Evolutionary conservation across 192 early-diverging fungal species (phyloP), one percentile per base, ranked within the genome.

Genomic region (Diversispora eburnea): DNA sequence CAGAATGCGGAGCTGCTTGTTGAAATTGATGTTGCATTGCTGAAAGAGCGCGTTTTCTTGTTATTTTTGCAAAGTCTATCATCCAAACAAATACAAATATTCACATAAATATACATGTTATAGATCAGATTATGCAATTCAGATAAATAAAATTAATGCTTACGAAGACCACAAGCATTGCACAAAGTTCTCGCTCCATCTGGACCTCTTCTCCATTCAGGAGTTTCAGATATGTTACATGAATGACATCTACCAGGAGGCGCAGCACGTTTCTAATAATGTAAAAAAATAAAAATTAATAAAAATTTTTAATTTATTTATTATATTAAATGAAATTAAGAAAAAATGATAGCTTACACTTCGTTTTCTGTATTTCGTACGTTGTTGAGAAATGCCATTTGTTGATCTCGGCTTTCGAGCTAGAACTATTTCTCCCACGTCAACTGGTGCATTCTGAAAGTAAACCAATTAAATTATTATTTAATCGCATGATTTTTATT

Each of bases 1-100:
- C 52, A n/a, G 48, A 22, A 33, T n/a, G 3, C 33, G 66, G 15
- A 46, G 63, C 43, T 65, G 63, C 13, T 55, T 57, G 52, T 19
- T 70, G 68, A 13, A 43, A 17, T 41, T 54, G 68, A 20, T 66
- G 64, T 48, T 66, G 64, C 64, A 48, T 63, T 19, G 64, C 46
- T 13, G 68, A 55, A 42, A 57, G 39, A 19, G 68, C 46, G 7
- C 55, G 68, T 3, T 70, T 70, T 19, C 68, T 54, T 45, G 68
- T 57, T 6, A 70, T 56, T 57, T 70, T 70, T n/a, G 68, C 68
- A 70, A 70, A 70, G 15, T 70, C 68, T 70, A 33, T 2, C 25
- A 33, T 33, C 25, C 25, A 33, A 33, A 33, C 25, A 33, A 33
- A 33, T 33, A 33, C 2, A 33, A 33, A 33, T 33, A 33, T 33